Evolutionary conservation across 768 basidiomycete species (phyloP).

Genomic region (Cystofilobasidium macerans): DNA sequence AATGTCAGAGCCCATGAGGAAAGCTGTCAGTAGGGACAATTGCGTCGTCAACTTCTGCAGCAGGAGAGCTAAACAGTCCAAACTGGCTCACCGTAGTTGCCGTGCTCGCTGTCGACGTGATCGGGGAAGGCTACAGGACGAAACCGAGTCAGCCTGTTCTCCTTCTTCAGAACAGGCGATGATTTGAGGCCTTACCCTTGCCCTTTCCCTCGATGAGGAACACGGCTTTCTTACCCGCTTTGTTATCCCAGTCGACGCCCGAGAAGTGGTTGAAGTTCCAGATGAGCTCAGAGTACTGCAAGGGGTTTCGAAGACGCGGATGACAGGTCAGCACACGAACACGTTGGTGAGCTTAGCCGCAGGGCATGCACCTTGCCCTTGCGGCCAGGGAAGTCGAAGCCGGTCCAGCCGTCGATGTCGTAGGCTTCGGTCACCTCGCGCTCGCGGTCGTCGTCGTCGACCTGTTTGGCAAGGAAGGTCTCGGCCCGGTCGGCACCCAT

Average conservation of each 20-base stretch:
- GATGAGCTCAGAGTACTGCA: constrained; percentile 32
- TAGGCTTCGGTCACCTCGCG: constrained; percentile 50
- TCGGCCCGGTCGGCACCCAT: constrained; percentile 72
- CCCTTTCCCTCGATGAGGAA: constrained; percentile 51
- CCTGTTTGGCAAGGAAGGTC: constrained; percentile 56
- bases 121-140: constrained; percentile 55
- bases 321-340: no score
- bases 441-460: constrained; percentile 57
- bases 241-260: constrained; percentile 79
- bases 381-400: constrained; percentile 70
- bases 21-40: constrained; percentile 8
- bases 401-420: constrained; percentile 30
- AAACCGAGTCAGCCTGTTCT: no score
- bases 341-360: neutral
- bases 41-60: neutral
- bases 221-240: constrained; percentile 32
- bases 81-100: constrained; percentile 45
- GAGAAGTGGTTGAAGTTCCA: constrained; percentile 29
- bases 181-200: constrained; percentile 52
- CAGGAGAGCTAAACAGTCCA: neutral
- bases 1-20: constrained; percentile 34
- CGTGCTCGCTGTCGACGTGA: constrained; percentile 69
- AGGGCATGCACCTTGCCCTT: constrained; percentile 43
- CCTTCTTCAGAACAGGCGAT: constrained; percentile 5
- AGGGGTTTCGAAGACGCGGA: neutral